Conservation (phyloP, 2,329 filamentous ascomycete genomes). For the Fusarium sp. region DNA sequence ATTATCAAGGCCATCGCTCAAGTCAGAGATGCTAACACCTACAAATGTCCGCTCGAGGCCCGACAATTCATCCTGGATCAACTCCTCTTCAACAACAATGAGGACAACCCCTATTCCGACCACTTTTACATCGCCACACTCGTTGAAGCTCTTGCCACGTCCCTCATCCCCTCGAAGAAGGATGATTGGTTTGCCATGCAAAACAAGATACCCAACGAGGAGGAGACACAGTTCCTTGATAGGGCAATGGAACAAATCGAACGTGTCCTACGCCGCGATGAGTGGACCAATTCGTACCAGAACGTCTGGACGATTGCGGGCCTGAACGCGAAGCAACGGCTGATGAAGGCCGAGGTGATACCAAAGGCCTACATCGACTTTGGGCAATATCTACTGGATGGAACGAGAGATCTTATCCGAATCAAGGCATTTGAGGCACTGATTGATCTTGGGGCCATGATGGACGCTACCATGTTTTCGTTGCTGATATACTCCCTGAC, state of each 20-base stretch:
- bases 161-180: slow-evolving; percentile 64
- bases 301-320: slow-evolving; percentile 75
- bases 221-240: slow-evolving; percentile 63
- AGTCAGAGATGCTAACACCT: slow-evolving; percentile 76
- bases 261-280: slow-evolving; percentile 74
- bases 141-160: slow-evolving; percentile 71
- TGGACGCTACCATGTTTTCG: slow-evolving; percentile 65
- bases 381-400: slow-evolving; percentile 73
- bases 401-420: slow-evolving; percentile 71
- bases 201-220: slow-evolving; percentile 58
- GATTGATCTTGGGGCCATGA: slow-evolving; percentile 71
- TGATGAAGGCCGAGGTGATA: slow-evolving; percentile 75
- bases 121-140: slow-evolving; percentile 88
- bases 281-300: slow-evolving; percentile 76
- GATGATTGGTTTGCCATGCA: slow-evolving; percentile 59
- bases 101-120: slow-evolving; percentile 89
- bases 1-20: slow-evolving; percentile 85
- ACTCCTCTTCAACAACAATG: slow-evolving; percentile 94
- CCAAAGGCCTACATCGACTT: slow-evolving; percentile 66
- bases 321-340: slow-evolving; percentile 68
- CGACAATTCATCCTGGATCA: slow-evolving; percentile 90
- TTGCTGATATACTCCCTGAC: slow-evolving; percentile 70
- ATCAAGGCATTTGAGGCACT: slow-evolving; percentile 75
- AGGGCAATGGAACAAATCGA: slow-evolving; percentile 73
- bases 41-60: slow-evolving; percentile 82